Evolutionary conservation across 2,329 filamentous ascomycete species (phyloP), one percentile per base, ranked within the genome.

Genomic region (Fusarium hostae): DNA sequence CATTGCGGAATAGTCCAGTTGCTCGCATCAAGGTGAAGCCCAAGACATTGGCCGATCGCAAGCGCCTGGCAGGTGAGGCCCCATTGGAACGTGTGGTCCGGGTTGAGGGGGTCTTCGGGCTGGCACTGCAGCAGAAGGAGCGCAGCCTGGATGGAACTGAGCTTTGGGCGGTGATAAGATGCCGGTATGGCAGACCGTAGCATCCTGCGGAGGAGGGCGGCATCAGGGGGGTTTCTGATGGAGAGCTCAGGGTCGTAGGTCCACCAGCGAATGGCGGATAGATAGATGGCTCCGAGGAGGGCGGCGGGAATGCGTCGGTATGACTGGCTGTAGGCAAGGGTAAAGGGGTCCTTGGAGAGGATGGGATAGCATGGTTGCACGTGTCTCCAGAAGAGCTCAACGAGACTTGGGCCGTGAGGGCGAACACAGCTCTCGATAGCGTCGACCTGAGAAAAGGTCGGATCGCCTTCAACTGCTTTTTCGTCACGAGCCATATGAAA

Each of bases 381-480:
- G 47, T 86, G 84, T n/a, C 84, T 79, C 78, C 90, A 91, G 80
- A 90, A 92, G 35, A 91, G 82, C 69, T 89, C 86, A 63, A 92
- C 84, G 56, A 92, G 81, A 43, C 85, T 84, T 52, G 85, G 84
- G 9, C 89, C 90, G 76, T 91, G 86, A 15, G 88, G 86, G 28
- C 84, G 83, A 24, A 92, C 86, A 60, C 88, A 84, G 41, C 84
- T 82, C 78, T 91, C 89, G 65, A 91, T 85, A 39, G 86, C 84
- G 63, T 82, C 76, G 2, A 72, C 73, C 24, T 75, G 73, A n/a
- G 65, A 47, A 58, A 74, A 66, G 13, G 68, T 72, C 16, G 71
- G 70, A 37, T 78, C 77, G 9, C 71, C 70, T 13, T 77, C 76
- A 26, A 78, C 58, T 22, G 78, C 78, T 58, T 78, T 78, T 30